Conservation (phyloP, 176 grass and related monocot genomes). For the Carex scoparia region DNA sequence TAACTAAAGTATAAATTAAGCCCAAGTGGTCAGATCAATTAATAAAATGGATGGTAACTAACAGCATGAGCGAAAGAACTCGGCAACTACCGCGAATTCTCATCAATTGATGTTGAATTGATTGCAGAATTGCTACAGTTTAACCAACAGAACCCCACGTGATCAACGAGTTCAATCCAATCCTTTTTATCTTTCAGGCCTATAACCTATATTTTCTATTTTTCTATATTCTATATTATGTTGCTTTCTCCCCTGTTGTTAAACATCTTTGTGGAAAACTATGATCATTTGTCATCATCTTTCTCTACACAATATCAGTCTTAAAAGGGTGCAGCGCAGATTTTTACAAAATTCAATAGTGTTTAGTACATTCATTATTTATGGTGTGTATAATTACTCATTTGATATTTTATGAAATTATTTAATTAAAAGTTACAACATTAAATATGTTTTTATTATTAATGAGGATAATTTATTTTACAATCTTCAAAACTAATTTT, state of each 20-base stretch:
- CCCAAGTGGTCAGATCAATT: neutral
- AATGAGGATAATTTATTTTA: neutral
- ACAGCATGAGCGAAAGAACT: neutral
- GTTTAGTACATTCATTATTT: neutral
- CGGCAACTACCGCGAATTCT: neutral
- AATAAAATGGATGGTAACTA: neutral
- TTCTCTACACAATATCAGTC: neutral
- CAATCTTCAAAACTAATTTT: neutral
- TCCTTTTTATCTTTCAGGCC: neutral
- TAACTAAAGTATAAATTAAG: neutral
- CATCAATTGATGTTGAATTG: neutral
- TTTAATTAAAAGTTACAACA: no score
- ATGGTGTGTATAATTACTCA: neutral
- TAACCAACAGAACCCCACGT: constrained; percentile 11
- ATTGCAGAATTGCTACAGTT: neutral
- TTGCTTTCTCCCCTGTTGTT: neutral
- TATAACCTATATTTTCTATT: no score
- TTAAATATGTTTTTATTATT: neutral
- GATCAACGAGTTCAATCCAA: neutral
- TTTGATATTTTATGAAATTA: neutral
- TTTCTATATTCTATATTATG: neutral
- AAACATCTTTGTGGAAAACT: neutral
- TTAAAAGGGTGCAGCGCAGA: neutral
- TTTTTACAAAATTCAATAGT: neutral
- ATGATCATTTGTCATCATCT: neutral